Evolutionary conservation across 306 rosid species (phyloP).

Genomic region (Lupinus albus): DNA sequence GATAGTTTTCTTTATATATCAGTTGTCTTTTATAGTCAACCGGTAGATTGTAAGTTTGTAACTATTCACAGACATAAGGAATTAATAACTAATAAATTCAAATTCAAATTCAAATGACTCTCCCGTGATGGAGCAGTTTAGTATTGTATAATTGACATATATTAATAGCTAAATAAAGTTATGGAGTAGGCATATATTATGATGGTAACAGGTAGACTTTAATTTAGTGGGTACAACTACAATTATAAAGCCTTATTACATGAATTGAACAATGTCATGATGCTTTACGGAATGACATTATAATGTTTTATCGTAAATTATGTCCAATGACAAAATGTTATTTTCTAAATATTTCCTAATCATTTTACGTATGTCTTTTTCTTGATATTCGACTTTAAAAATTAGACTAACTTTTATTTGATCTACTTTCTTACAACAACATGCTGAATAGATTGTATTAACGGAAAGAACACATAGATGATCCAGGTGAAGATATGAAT

Average conservation of each 20-base stretch:
- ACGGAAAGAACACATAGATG: not conserved
- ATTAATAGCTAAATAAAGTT: slow-evolving; percentile 33
- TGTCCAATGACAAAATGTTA: no score
- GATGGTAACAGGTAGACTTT: slow-evolving; percentile 9
- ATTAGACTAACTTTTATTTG: no score
- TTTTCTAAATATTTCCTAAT: no score
- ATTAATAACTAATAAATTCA: slow-evolving; percentile 19
- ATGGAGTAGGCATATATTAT: not conserved
- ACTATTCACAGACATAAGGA: slow-evolving; percentile 6
- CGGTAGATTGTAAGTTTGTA: slow-evolving; percentile 28
- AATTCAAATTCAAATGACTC: slow-evolving; percentile 25
- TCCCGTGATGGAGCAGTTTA: slow-evolving; percentile 21
- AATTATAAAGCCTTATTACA: no score
- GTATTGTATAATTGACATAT: slow-evolving; percentile 26
- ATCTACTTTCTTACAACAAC: no score
- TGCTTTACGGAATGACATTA: no score
- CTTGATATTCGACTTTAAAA: no score
- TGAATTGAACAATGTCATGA: no score
- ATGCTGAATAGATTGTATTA: slow-evolving; percentile 6
- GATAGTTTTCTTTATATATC: slow-evolving; percentile 2
- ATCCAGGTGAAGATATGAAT: slow-evolving; percentile 6
- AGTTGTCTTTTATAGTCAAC: slow-evolving; percentile 30
- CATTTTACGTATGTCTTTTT: no score
- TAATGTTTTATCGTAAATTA: no score
- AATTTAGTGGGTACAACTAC: slow-evolving; percentile 16